Conservation (phyloP, 371 early-diverging fungal species). For the Basidiobolus meristosporus region DNA sequence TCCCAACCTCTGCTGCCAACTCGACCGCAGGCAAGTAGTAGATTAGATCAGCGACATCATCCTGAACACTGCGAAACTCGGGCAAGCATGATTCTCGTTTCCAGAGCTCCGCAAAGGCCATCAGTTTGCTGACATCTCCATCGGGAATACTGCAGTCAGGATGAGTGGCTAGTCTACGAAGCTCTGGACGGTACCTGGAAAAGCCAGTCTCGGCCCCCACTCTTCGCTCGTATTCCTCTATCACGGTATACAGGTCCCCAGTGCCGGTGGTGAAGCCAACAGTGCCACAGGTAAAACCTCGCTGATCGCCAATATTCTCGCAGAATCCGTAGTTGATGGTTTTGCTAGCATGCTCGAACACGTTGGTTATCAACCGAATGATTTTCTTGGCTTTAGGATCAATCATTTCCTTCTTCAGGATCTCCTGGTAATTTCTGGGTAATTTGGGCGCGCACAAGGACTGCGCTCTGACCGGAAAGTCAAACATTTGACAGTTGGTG, state of each 20-base stretch:
- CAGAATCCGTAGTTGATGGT: constrained; percentile 6
- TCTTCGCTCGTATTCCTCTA: constrained; percentile 17
- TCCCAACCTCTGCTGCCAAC: constrained; percentile 15
- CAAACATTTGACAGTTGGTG: too few species aligned
- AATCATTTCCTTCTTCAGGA: too few species aligned
- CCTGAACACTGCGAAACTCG: constrained; percentile 15
- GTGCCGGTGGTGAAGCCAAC: constrained; percentile 37
- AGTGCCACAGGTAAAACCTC: constrained; percentile 19
- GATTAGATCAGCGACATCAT: constrained; percentile 17
- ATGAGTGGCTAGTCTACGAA: constrained; percentile 10
- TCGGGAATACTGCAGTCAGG: constrained; percentile 12
- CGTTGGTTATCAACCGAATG: constrained; percentile 5
- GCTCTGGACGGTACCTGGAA: constrained; percentile 11
- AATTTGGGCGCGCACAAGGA: too few species aligned
- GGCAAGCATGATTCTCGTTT: constrained; percentile 15
- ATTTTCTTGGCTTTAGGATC: too few species aligned
- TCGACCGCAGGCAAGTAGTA: constrained; percentile 18
- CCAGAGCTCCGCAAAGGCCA: constrained; percentile 13
- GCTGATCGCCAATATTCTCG: constrained; percentile 7
- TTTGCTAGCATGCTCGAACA: constrained; percentile 6
- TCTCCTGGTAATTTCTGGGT: too few species aligned
- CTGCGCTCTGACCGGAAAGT: too few species aligned
- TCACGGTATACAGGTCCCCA: constrained; percentile 25
- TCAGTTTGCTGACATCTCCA: constrained; percentile 8
- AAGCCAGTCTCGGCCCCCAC: constrained; percentile 9